phyloP scores from a whole-genome alignment of 2,329 filamentous ascomycete species.

The Epichloe coenophiala region DNA sequence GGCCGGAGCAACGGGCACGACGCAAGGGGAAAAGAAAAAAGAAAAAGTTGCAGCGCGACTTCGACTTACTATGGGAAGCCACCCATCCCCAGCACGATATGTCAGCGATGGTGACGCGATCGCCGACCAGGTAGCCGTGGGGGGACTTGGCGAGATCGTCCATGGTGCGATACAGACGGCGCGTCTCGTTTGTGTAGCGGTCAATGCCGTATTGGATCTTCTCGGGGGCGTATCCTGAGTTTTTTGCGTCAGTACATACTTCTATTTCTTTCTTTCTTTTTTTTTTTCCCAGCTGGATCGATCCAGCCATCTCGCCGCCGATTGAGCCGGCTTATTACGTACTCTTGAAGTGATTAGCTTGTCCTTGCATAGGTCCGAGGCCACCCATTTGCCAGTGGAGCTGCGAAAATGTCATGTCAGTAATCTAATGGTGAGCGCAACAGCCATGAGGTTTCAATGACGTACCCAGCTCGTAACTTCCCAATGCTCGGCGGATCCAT shows the following conservation, averaged over 20 bases:
- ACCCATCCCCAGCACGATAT: slow-evolving; percentile 75
- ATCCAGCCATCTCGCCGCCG: no score
- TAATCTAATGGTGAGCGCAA: not conserved
- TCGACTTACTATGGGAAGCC: slow-evolving; percentile 29
- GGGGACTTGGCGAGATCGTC: slow-evolving; percentile 48
- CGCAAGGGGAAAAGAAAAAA: not conserved
- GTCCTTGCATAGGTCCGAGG: slow-evolving; percentile 67
- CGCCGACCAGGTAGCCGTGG: slow-evolving; percentile 50
- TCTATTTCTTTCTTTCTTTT: not conserved
- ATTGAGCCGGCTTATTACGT: slow-evolving; percentile 9
- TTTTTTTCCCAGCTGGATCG: no score
- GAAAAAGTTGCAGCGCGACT: not conserved
- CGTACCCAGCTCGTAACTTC: slow-evolving; percentile 66
- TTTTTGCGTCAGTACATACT: not conserved
- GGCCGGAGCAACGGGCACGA: not conserved
- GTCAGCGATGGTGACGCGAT: slow-evolving; percentile 62
- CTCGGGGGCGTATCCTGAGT: slow-evolving; percentile 55
- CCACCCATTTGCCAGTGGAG: slow-evolving; percentile 67
- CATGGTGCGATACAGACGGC: slow-evolving; percentile 67
- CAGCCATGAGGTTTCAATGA: not conserved
- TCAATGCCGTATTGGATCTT: slow-evolving; percentile 72
- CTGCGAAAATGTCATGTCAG: slow-evolving; percentile 14
- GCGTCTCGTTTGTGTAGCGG: slow-evolving; percentile 70
- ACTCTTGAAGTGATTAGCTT: slow-evolving; percentile 73
- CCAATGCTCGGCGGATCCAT: slow-evolving; percentile 59